Evolutionary conservation across 352 stramenopile species (phyloP), one percentile per base, ranked within the genome.

Genomic region (Phytophthora niederhauseri): DNA sequence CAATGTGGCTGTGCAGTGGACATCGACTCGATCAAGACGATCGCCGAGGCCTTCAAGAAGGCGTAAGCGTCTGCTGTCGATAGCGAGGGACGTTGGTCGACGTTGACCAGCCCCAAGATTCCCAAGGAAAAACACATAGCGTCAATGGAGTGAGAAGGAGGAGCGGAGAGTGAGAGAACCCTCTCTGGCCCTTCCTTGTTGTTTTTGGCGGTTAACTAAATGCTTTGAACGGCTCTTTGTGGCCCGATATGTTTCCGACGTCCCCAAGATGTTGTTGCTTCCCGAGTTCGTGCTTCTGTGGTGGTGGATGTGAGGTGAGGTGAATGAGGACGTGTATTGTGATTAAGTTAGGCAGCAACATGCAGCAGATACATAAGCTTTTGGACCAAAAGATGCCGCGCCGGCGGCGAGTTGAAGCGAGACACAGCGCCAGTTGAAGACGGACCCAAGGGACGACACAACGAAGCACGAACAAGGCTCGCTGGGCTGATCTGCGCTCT

Each of bases 21-120:
- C 57, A 75, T 95, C 43, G 77, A 89, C 72, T 95, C 88, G 64
- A 87, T 95, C 80, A 88, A 93, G 82, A 92, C 84, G 73, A 85
- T 87, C 34, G 83, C 87, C 5, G 85, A 95, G 65, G 77, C 77
- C 45, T 94, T 95, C 73, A 85, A 89, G 66, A 87, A 81, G 75
- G 82, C 83, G 34, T 93, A 91, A 79, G 67, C 34, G 43, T 57
- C 46, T 66, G 34, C 17, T 63, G 41, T 54, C 17, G 12, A 73
- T 58, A 66, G 46, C 31, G 28, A 61, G 20, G 20, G 28, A 63
- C 43, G 43, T 60, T 66, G 60, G 28, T 64, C 51, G 36, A 34
- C 11, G 14, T 7, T 54, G 6, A 59, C 19, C 36, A 51, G 22
- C 45, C 20, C 20, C 19, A 57, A 64, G 43, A 58, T 75, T 64